Evolutionary conservation across 345 rosid species (phyloP), one percentile per base, ranked within the genome.

Genomic region (Conringia planisiliqua): DNA sequence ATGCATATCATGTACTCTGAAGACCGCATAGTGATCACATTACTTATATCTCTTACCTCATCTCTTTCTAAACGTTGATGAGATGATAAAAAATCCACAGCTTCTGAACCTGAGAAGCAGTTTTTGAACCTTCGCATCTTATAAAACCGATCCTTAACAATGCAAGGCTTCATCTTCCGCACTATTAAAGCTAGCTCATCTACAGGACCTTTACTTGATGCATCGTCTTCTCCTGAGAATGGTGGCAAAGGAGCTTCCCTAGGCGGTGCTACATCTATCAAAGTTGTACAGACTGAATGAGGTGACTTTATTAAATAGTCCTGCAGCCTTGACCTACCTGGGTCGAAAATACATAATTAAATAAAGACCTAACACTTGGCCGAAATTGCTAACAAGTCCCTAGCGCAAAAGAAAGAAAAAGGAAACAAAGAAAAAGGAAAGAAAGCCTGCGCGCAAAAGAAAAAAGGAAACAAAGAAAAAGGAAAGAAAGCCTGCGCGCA

Each of bases 171-270:
- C 98, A 90, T 90, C 81, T 88, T 93, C 40, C 63, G 78, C n/a
- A 85, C 92, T 69, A 93, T 80, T 62, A 89, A 76, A 55, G 92
- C 93, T 48, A 90, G 82, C 80, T 93, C 98, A 78, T 93, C 98
- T 35, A 86, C 51, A 62, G 84, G 68, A 63, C 88, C 97, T 51
- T 84, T 81, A 70, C 76, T 78, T 11, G 89, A 83, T 44, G 72
- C 76, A 57, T 90, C 97, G 79, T 89, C 98, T 86, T 93, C 97
- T 36, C 96, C 98, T 40, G 97, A 90, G 66, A 90, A 86, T 56
- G 98, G 97, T 0, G 92, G 93, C 38, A 88, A 36, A 71, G 96
- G 98, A 77, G 93, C 90, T 84, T 83, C 88, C 24, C 60, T 57
- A 7, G 87, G 56, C 6, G 98, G 89, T 55, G 77, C 72, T 82